These are phyloP conservation scores for Pneumocystis jirovecii DNA, from an alignment of 1,139 yeast genomes.

Conservation along the genomic window DNA sequence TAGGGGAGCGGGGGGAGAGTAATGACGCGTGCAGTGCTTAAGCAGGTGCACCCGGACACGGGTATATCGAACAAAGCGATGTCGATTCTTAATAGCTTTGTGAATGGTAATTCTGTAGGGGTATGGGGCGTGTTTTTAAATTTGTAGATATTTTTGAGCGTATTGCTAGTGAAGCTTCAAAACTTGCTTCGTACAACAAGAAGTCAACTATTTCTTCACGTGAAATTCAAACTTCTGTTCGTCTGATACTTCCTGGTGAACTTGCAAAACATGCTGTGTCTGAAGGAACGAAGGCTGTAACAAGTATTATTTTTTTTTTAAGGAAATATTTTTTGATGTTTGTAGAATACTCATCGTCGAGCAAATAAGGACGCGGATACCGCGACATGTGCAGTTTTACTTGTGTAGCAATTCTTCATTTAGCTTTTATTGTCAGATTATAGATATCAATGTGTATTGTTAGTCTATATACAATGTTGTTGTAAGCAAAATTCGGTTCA, in stretches of 20 bases:
- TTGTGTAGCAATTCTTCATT: not conserved
- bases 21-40: slow-evolving; percentile 36
- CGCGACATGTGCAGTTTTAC: not conserved
- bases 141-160: slow-evolving; percentile 69
- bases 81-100: slow-evolving; percentile 98
- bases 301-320: slow-evolving; percentile 31
- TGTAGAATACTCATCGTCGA: not conserved
- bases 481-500: not conserved
- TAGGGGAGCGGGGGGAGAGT: not conserved
- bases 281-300: slow-evolving; percentile 99
- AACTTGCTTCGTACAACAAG: slow-evolving; percentile 99
- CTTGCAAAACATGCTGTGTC: slow-evolving; percentile 97
- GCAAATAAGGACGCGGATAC: not conserved
- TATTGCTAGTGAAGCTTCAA: slow-evolving; percentile 95
- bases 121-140: slow-evolving; percentile 26
- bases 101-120: slow-evolving; percentile 31
- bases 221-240: slow-evolving; percentile 98
- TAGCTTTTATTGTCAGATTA: not conserved
- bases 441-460: not conserved
- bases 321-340: not conserved
- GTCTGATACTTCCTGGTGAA: slow-evolving; percentile 98
- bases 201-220: slow-evolving; percentile 97
- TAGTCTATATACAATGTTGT: not conserved
- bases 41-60: slow-evolving; percentile 88
- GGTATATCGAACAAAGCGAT: slow-evolving; percentile 99